phyloP scores from a whole-genome alignment of 495 filamentous ascomycete species.

The Trichoderma asperelloides region DNA sequence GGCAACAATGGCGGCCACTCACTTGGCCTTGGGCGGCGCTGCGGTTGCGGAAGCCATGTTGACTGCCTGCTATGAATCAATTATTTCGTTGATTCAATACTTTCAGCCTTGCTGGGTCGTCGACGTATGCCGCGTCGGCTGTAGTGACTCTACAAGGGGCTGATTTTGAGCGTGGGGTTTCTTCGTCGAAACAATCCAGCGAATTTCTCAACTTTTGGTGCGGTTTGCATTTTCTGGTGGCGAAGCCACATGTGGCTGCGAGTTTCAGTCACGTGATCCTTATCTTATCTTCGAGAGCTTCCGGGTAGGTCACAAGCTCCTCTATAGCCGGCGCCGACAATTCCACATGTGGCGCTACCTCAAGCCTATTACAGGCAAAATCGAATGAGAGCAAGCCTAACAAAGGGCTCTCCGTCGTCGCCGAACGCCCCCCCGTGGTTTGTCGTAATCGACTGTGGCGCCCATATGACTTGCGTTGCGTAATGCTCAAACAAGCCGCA shows the following conservation, averaged over 20 bases:
- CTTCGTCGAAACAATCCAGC: background rate
- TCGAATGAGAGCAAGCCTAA: too few relatives aligned
- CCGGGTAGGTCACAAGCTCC: background rate
- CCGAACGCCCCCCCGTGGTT: background rate
- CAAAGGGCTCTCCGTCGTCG: background rate
- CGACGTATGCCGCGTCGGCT: background rate
- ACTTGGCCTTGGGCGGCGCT: constrained; percentile 5
- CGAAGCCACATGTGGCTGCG: constrained; percentile 2
- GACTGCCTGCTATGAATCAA: background rate
- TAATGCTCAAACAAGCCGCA: background rate
- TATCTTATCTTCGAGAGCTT: background rate
- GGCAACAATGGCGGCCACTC: background rate
- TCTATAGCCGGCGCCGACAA: background rate
- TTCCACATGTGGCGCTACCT: background rate
- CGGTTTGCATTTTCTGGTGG: constrained; percentile 5
- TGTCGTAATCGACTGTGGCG: background rate
- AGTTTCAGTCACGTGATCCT: background rate
- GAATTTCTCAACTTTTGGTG: constrained; percentile 6
- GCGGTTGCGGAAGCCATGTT: constrained; percentile 9
- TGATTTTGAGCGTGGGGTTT: constrained; percentile 3
- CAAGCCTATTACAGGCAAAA: background rate
- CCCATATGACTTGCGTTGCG: background rate
- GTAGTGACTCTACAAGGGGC: background rate
- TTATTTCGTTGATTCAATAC: background rate
- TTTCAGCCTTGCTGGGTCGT: background rate